phyloP scores from a whole-genome alignment of 164 flowering plant genomes.

The Saururus chinensis region DNA sequence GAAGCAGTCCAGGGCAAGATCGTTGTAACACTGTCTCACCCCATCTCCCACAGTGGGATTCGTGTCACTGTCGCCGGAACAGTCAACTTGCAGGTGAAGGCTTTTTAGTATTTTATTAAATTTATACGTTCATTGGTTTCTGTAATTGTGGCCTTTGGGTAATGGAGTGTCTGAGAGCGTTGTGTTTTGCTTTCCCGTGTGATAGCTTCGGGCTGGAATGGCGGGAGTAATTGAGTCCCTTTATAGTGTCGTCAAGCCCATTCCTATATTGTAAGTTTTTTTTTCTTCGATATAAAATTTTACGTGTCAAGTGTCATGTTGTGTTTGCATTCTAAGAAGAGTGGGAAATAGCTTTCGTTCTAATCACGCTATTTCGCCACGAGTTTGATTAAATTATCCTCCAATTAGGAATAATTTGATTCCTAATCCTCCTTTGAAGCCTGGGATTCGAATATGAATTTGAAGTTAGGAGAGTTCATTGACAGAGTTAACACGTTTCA shows the following conservation, averaged over 20 bases:
- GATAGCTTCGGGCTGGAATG: slow-evolving; percentile 78
- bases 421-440: too few relatives aligned
- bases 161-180: neutral
- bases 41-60: slow-evolving; percentile 63
- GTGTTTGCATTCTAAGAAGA: neutral
- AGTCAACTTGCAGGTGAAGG: slow-evolving; percentile 64
- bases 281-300: too few relatives aligned
- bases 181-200: neutral
- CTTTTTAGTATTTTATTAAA: neutral
- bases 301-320: too few relatives aligned
- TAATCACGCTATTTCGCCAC: too few relatives aligned
- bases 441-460: too few relatives aligned
- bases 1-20: slow-evolving; percentile 67
- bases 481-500: too few relatives aligned
- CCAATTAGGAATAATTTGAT: too few relatives aligned
- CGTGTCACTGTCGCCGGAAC: slow-evolving; percentile 59
- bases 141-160: neutral
- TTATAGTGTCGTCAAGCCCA: slow-evolving; percentile 66
- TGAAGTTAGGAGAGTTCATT: too few relatives aligned
- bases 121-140: neutral
- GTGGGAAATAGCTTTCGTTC: neutral
- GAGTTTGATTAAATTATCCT: too few relatives aligned
- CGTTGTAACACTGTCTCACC: slow-evolving; percentile 38
- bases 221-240: slow-evolving; percentile 80
- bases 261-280: slow-evolving; percentile 44